Conservation (phyloP, 306 rosid species). For the Sicyos edulis region DNA sequence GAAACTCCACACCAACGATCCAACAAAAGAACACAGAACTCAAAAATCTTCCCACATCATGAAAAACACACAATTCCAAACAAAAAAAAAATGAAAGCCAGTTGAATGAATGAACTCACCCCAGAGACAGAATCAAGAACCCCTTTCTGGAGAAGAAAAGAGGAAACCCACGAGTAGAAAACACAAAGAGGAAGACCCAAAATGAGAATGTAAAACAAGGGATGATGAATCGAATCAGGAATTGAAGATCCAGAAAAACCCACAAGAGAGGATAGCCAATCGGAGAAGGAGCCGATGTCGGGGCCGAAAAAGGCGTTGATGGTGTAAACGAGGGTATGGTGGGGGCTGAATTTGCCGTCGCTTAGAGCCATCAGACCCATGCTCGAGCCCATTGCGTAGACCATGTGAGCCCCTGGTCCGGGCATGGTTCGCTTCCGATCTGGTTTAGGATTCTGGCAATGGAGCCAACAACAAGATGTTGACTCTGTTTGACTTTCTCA, state of each 20-base stretch:
- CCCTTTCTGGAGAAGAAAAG: conserved; percentile 34
- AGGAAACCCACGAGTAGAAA: conserved; percentile 60
- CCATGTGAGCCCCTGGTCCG: conserved; percentile 84
- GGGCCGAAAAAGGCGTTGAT: conserved; percentile 87
- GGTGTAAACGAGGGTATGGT: conserved; percentile 62
- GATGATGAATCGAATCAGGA: conserved; percentile 59
- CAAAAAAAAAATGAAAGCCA: conserved; percentile 1
- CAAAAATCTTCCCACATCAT: neutral
- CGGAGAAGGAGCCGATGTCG: conserved; percentile 80
- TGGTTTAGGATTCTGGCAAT: neutral
- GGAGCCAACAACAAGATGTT: neutral
- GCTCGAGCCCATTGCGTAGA: conserved; percentile 81
- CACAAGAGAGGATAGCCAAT: conserved; percentile 54
- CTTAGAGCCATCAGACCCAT: conserved; percentile 40
- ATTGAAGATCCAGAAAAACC: conserved; percentile 38
- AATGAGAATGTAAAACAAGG: conserved; percentile 47
- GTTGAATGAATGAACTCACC: conserved; percentile 33
- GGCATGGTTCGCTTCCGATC: conserved; percentile 45
- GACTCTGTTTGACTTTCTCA: neutral
- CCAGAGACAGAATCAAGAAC: conserved; percentile 51
- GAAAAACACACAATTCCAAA: neutral
- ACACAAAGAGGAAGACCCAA: conserved; percentile 64
- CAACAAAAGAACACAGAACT: neutral
- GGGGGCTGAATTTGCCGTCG: conserved; percentile 66
- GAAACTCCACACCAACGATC: neutral